Conservation (phyloP, 225 moss, liverwort and hornwort genomes). For the Marchantia polymorpha region DNA sequence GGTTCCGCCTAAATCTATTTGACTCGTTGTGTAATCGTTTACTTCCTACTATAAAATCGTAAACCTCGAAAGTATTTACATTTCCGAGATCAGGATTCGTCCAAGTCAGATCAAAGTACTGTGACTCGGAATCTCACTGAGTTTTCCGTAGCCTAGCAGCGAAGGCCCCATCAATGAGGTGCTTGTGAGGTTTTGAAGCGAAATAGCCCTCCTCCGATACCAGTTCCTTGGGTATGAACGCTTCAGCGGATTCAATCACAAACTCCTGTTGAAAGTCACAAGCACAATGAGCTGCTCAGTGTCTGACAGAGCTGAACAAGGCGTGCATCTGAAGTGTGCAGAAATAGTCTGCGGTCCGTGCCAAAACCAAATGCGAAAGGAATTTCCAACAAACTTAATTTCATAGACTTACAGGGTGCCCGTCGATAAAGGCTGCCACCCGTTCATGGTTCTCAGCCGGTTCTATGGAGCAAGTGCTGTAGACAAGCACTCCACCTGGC, state of each 20-base stretch:
- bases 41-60: too few relatives aligned
- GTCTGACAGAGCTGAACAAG: too few relatives aligned
- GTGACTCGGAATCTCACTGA: neutral
- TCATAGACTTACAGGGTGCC: slow-evolving; percentile 42
- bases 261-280: too few relatives aligned
- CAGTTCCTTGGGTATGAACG: slow-evolving; percentile 50
- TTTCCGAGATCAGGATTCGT: too few relatives aligned
- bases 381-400: neutral
- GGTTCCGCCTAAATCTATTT: too few relatives aligned
- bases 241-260: slow-evolving; percentile 43
- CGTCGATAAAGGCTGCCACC: slow-evolving; percentile 50
- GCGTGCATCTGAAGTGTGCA: too few relatives aligned
- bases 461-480: slow-evolving; percentile 76
- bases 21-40: too few relatives aligned
- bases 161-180: slow-evolving; percentile 74
- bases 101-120: too few relatives aligned
- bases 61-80: too few relatives aligned
- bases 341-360: neutral
- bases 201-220: slow-evolving; percentile 60
- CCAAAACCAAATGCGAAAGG: neutral
- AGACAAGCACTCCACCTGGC: slow-evolving; percentile 67
- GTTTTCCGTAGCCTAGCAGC: slow-evolving; percentile 62
- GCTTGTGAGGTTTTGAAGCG: slow-evolving; percentile 56
- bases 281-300: neutral
- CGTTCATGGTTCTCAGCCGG: slow-evolving; percentile 61